Conservation (phyloP, 2,329 filamentous ascomycete species). For the Aspergillus brunneoviolaceus region DNA sequence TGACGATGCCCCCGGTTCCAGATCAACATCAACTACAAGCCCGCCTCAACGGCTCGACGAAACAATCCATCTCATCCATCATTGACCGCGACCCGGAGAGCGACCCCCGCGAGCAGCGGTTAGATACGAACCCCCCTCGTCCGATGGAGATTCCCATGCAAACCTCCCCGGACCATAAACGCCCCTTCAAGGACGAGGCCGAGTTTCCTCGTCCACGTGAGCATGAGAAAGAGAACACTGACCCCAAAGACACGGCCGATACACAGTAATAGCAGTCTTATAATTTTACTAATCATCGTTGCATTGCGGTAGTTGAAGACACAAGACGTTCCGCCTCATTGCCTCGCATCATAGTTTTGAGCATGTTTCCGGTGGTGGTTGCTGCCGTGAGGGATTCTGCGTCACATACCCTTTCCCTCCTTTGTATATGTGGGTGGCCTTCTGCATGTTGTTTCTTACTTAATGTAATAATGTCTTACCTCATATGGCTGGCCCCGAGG, state of each 20-base stretch:
- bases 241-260: constrained; percentile 23
- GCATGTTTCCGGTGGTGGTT: constrained; percentile 12
- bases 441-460: constrained; percentile 19
- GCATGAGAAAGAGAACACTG: constrained; percentile 26
- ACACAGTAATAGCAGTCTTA: constrained; percentile 18
- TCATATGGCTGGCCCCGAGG: constrained; percentile 3
- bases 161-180: constrained; percentile 16
- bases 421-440: constrained; percentile 19
- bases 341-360: constrained; percentile 16
- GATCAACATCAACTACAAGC: constrained; percentile 9
- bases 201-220: constrained; percentile 13
- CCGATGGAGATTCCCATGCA: constrained; percentile 21
- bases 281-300: constrained; percentile 13
- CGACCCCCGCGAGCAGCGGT: constrained; percentile 26
- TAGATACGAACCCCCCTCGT: constrained; percentile 20
- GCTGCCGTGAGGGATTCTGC: constrained; percentile 16
- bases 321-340: constrained; percentile 14
- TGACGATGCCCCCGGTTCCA: constrained; percentile 17
- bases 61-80: constrained; percentile 42
- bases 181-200: constrained; percentile 10
- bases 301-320: constrained; percentile 7
- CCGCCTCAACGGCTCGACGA: constrained; percentile 31
- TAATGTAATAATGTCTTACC: constrained; percentile 20
- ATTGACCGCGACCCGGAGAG: constrained; percentile 36
- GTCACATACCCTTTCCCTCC: constrained; percentile 19